Evolutionary conservation across 139 green algal genomes (phyloP).

Genomic region (Tetradesmus obliquus): DNA sequence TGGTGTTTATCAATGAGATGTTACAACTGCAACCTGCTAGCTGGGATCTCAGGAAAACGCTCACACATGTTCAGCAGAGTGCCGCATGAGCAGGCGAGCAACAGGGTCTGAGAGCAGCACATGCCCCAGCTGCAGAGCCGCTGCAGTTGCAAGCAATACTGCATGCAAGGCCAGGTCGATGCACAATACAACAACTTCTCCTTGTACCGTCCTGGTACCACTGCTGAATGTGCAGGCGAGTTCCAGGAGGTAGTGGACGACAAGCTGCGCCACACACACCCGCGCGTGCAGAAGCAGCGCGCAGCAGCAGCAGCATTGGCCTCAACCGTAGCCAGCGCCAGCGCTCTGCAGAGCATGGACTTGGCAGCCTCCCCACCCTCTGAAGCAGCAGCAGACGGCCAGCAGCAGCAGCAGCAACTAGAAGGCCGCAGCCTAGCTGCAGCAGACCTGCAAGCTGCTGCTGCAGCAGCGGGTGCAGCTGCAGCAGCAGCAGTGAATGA

Average conservation of each 20-base stretch:
- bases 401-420: conserved; percentile 21
- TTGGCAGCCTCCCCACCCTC: background rate
- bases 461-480: background rate
- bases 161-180: background rate
- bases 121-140: too few species aligned
- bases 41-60: too few species aligned
- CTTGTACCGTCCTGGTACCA: too few species aligned
- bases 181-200: too few species aligned
- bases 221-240: conserved; percentile 1
- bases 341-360: background rate
- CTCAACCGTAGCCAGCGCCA: background rate
- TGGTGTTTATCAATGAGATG: background rate
- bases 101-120: too few species aligned
- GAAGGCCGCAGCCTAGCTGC: background rate
- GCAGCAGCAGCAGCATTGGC: conserved; percentile 30
- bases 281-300: background rate
- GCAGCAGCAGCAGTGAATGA: background rate
- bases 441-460: background rate
- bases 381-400: background rate
- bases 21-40: background rate
- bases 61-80: too few species aligned
- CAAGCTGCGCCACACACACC: conserved; percentile 13
- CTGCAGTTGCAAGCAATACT: background rate
- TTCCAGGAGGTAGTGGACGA: conserved; percentile 43
- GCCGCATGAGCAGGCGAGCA: too few species aligned